Evolutionary conservation across 176 grass and related monocot species (phyloP).

Genomic region (Zoysia pacifica): DNA sequence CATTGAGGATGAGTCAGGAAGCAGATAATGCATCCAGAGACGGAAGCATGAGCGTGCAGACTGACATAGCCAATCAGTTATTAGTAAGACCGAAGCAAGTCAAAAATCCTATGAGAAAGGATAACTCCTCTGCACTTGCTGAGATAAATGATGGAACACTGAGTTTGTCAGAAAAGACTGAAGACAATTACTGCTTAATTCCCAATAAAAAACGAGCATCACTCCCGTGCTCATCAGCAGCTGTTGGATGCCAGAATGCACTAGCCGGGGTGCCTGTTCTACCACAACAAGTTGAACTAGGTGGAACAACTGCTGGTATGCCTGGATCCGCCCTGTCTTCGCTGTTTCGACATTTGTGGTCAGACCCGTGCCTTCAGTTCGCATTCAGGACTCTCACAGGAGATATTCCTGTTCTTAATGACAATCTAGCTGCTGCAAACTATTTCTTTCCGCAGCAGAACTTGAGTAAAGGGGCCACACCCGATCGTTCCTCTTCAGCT

Average conservation of each 20-base stretch:
- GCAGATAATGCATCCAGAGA: slow-evolving; percentile 19
- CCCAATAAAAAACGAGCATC: slow-evolving; percentile 31
- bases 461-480: slow-evolving; percentile 28
- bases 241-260: slow-evolving; percentile 21
- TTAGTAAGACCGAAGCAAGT: slow-evolving; percentile 17
- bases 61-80: not conserved
- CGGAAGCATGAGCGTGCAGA: not conserved
- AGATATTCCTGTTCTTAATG: slow-evolving; percentile 56
- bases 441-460: slow-evolving; percentile 48
- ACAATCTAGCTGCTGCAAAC: slow-evolving; percentile 26
- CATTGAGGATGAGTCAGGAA: slow-evolving; percentile 44
- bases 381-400: slow-evolving; percentile 65
- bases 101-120: slow-evolving; percentile 27
- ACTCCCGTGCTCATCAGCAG: slow-evolving; percentile 25
- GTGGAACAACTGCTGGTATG: slow-evolving; percentile 37
- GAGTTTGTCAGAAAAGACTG: slow-evolving; percentile 28
- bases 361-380: slow-evolving; percentile 78
- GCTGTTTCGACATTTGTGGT: slow-evolving; percentile 53
- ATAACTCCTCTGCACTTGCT: slow-evolving; percentile 32
- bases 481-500: slow-evolving; percentile 39
- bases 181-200: slow-evolving; percentile 29
- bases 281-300: slow-evolving; percentile 21
- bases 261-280: slow-evolving; percentile 7
- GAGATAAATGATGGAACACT: slow-evolving; percentile 38
- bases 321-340: slow-evolving; percentile 49